These are phyloP conservation scores for Salix viminalis DNA, from an alignment of 345 rosid genomes.

Conservation along the genomic window DNA sequence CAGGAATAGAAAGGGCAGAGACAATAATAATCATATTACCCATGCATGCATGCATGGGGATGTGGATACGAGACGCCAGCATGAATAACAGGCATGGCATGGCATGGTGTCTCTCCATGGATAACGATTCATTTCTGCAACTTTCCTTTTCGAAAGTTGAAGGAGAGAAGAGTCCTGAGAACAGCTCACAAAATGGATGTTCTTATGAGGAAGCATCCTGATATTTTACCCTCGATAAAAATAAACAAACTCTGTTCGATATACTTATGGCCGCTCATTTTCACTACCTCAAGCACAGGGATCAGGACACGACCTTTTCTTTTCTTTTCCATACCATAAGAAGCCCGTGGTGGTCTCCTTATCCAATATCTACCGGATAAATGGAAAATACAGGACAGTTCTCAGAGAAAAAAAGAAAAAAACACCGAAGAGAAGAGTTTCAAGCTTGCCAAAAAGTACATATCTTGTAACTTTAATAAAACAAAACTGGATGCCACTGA, in stretches of 20 bases:
- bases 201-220: neutral
- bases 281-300: no score
- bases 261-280: no score
- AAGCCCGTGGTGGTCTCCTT: neutral
- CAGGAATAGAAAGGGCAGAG: neutral
- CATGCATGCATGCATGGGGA: constrained; percentile 5
- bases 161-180: neutral
- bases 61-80: neutral
- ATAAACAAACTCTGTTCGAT: no score
- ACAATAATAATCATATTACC: neutral
- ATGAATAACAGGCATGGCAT: neutral
- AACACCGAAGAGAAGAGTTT: neutral
- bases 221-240: neutral
- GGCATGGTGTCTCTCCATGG: neutral
- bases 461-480: neutral
- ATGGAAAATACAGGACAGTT: neutral
- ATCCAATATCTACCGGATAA: neutral
- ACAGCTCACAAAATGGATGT: neutral
- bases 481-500: neutral
- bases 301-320: no score
- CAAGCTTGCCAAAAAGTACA: neutral
- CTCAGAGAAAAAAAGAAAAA: neutral
- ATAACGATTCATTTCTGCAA: neutral
- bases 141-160: neutral
- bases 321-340: neutral